Conservation (phyloP, 202 grass and related monocot genomes). For the Panicum hallii region DNA sequence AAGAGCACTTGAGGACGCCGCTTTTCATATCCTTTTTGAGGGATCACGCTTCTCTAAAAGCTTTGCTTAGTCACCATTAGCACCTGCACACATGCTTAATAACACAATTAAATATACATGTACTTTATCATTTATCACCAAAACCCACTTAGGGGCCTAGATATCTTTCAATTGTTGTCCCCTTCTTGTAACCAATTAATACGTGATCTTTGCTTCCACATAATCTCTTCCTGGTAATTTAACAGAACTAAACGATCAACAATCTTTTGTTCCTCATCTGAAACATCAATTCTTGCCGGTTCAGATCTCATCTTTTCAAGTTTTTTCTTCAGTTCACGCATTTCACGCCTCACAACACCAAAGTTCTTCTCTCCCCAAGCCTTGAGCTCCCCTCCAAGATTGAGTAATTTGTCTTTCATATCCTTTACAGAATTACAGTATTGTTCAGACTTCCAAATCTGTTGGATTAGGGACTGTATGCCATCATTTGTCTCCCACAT, state of each 20-base stretch:
- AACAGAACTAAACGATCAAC: not conserved
- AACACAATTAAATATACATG: no score
- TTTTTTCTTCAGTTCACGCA: not conserved
- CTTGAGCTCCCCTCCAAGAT: not conserved
- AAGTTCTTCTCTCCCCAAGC: not conserved
- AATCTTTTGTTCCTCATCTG: not conserved
- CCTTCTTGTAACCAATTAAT: not conserved
- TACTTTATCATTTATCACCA: no score
- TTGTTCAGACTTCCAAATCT: not conserved
- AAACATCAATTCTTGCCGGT: not conserved
- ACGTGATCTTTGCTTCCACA: not conserved
- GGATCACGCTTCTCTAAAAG: no score
- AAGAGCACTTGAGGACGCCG: no score
- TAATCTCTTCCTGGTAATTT: not conserved
- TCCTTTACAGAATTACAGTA: not conserved
- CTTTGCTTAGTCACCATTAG: no score
- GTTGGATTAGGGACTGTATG: accelerated
- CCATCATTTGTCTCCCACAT: not conserved
- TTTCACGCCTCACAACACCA: not conserved
- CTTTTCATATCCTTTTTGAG: no score
- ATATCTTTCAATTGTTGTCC: no score
- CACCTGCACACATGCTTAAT: no score
- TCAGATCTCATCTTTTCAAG: not conserved
- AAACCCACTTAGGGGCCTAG: no score
- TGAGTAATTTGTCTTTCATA: not conserved